Base-by-base conservation (phyloP, 1,139 yeast species). In the Blastobotrys indianensis region DNA sequence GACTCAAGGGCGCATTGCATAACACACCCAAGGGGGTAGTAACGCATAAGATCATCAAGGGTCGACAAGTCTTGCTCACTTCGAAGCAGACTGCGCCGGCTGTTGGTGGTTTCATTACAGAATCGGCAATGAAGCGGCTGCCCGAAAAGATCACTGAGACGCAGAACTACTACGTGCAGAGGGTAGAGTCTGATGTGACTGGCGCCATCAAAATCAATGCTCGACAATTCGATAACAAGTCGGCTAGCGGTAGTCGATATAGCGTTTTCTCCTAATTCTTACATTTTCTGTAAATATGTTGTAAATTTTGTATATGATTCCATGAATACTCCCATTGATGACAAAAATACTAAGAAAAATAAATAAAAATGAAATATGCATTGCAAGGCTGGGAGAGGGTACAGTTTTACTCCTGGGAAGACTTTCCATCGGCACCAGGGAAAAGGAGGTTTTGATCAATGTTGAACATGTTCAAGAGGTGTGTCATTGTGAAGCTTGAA, bases 1-100 rank as follows among this genome's bases (percentile, higher is more conserved):
- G 74, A 42, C 75, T 83, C 54, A 76, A 75, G 53, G 95, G 95
- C 6, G 75, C 88, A 62, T 69, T 86, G 41, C 63, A 73, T 52
- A 85, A 82, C 65, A 75, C 88, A 2, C 94, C 95, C 30, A 77
- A 82, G 55, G 96, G 96, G 41, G 68, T 82, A 34, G 69, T 74
- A 46, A 72, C 77, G 48, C 77, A 78, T 32, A 70, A 71, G 47
- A 70, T 82, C 32, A 81, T 79, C 11, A 84, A 85, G 12, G 95
- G 94, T 51, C 80, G 96, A 69, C 67, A 77, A 39, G 69, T 83
- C 35, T 63, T 61, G 33, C 55, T 63, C n/a, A 36, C 47, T 3
- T 32, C 46, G 20, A 63, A 61, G 20, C 58, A 69, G 40, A 70
- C 75, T 49, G 74, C 72, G 44, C 82, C 80, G 28, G 90, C 86